phyloP scores from a whole-genome alignment of 257 asterid species.

The Solanum piurae region DNA sequence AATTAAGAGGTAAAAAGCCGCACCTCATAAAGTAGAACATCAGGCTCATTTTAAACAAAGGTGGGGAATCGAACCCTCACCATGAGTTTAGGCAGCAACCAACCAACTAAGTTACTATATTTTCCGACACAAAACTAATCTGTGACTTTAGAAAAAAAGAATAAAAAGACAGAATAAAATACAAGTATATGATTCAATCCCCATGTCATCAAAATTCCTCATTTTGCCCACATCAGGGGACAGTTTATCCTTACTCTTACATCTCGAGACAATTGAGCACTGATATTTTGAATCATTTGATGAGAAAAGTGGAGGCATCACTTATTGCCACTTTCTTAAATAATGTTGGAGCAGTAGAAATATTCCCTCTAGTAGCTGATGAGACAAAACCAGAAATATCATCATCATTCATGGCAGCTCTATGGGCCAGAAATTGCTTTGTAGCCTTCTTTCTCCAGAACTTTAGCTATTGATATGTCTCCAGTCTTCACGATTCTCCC shows the following conservation, averaged over 20 bases:
- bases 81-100: neutral
- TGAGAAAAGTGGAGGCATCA: neutral
- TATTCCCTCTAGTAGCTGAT: neutral
- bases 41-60: neutral
- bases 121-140: neutral
- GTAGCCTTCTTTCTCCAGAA: slow-evolving; percentile 73
- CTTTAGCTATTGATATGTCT: slow-evolving; percentile 64
- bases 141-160: neutral
- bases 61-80: neutral
- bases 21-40: neutral
- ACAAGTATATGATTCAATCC: neutral
- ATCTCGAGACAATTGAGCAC: neutral
- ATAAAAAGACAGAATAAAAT: neutral
- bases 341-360: neutral
- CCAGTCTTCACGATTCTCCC: slow-evolving; percentile 87
- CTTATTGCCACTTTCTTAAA: neutral
- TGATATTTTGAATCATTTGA: neutral
- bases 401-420: neutral
- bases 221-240: neutral
- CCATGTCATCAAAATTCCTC: neutral
- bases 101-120: neutral
- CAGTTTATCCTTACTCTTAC: neutral
- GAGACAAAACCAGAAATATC: neutral
- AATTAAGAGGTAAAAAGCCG: neutral
- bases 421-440: slow-evolving; percentile 48